phyloP scores from a whole-genome alignment of 192 early-diverging fungal species.

The Podila clonocystis region DNA sequence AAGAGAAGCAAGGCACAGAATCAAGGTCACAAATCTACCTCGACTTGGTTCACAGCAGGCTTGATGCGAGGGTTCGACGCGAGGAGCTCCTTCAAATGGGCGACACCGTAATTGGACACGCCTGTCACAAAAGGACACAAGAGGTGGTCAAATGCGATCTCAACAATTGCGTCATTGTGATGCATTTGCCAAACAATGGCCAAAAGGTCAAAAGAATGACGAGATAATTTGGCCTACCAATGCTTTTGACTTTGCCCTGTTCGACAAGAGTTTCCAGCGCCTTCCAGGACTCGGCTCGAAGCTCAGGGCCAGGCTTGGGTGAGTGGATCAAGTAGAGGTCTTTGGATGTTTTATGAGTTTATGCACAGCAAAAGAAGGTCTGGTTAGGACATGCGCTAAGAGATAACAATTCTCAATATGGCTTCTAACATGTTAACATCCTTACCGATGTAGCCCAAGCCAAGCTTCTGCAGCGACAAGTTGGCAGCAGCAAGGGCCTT shows the following conservation, averaged over 20 bases:
- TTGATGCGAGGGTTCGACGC: slow-evolving; percentile 49
- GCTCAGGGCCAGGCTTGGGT: slow-evolving; percentile 59
- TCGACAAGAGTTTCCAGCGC: slow-evolving; percentile 60
- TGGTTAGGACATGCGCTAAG: not conserved
- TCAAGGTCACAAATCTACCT: slow-evolving; percentile 45
- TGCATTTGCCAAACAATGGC: slow-evolving; percentile 1
- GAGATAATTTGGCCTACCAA: slow-evolving; percentile 40
- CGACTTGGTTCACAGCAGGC: slow-evolving; percentile 66
- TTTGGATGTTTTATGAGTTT: not conserved
- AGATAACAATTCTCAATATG: not conserved
- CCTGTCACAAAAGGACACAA: slow-evolving; percentile 16
- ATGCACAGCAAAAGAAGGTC: not conserved
- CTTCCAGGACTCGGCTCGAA: slow-evolving; percentile 57
- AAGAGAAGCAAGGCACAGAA: too few relatives aligned
- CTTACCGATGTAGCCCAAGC: slow-evolving; percentile 62
- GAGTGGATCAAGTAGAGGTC: slow-evolving; percentile 71
- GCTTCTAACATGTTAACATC: not conserved
- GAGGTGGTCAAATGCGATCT: not conserved
- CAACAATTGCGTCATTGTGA: not conserved
- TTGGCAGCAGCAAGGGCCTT: slow-evolving; percentile 61
- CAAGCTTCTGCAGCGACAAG: slow-evolving; percentile 60
- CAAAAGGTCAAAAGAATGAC: not conserved
- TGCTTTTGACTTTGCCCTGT: slow-evolving; percentile 61
- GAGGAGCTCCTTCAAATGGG: slow-evolving; percentile 61
- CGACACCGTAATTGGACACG: slow-evolving; percentile 65